Evolutionary conservation across 73 alveolate genomes (phyloP), one percentile per base, ranked within the genome.

Genomic region (Paramecium primaurelia): DNA sequence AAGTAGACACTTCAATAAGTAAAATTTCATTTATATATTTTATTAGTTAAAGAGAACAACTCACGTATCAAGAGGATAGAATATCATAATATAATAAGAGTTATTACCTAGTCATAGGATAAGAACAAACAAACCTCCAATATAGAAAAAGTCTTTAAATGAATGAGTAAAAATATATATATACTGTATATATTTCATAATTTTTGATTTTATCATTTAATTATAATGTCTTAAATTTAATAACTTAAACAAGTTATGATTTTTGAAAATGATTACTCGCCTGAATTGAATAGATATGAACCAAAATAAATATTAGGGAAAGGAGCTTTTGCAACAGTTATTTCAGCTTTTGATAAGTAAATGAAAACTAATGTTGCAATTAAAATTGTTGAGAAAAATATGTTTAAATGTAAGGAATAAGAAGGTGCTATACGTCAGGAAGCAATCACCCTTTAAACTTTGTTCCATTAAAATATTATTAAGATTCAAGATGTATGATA

Each of bases 321-420:
- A 22, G 87, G 87, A 16, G 58, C 87, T 22, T 73, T 73, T 38
- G 58, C 87, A 36, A 40, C 47, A 3, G 87, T 73, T 37, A 73
- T 73, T n/a, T 40, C 59, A 14, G 87, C 87, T 37, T 37, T 30
- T 73, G 87, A 73, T 37, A 12, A 73, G 5, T 26, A 37, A 10
- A 22, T 11, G 11, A 8, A 25, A 73, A 38, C n/a, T 16, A 73
- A 73, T 37, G 87, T 73, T 7, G 87, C 87, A 4, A 73, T 73
- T 14, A 73, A 73, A 18, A 40, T 73, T 6, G 59, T 73, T 34
- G 87, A 73, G 14, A 73, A 73, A 73, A 37, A 11, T 2, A 3
- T 64, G 12, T 64, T 64, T 28, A 64, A 64, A 34, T 25, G 28
- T n/a, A 64, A 64, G 6, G 49, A 64, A 28, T 64, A 64, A 34